Percentiles rank a stretch among this genome's conserved stretches.
These are phyloP conservation scores for Lyophyllum semitale DNA, from an alignment of 768 basidiomycete genomes.

Conservation along the genomic window DNA sequence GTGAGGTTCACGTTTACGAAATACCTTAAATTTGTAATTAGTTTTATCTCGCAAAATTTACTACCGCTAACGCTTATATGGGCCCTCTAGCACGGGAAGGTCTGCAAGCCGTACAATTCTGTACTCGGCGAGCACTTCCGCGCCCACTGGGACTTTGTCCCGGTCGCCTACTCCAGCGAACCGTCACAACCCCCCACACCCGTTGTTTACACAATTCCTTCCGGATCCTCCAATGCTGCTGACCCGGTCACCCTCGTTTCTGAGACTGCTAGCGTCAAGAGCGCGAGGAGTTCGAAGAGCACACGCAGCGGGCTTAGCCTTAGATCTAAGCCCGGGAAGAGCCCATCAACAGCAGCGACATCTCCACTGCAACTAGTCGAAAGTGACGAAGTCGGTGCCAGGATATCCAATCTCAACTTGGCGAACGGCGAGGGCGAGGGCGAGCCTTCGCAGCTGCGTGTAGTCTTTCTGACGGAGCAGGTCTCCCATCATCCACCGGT, in stretches of 20 bases:
- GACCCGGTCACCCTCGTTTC: conserved; percentile 24
- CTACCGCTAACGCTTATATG: conserved; percentile 1
- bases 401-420: conserved; percentile 65
- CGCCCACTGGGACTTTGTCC: conserved; percentile 81
- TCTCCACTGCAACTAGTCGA: conserved; percentile 44
- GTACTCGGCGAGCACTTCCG: conserved; percentile 90
- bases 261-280: conserved; percentile 62
- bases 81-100: conserved; percentile 71
- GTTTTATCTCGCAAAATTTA: conserved; percentile 29
- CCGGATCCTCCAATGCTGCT: conserved; percentile 24
- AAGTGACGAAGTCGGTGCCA: conserved; percentile 49
- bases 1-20: conserved; percentile 89
- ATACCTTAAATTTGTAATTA: conserved; percentile 88
- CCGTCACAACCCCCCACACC: conserved; percentile 47
- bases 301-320: conserved; percentile 57
- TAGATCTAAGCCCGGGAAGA: conserved; percentile 51
- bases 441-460: conserved; percentile 39
- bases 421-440: conserved; percentile 13
- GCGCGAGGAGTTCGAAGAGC: conserved; percentile 63
- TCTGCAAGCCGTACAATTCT: conserved; percentile 92
- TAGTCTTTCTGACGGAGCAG: conserved; percentile 88
- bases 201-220: conserved; percentile 36
- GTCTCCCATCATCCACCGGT: conserved; percentile 97
- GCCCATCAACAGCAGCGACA: conserved; percentile 57
- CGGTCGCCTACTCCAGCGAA: conserved; percentile 54